Base-by-base conservation (phyloP, 2,329 filamentous ascomycete genomes). In the Gyromitra esculenta region DNA sequence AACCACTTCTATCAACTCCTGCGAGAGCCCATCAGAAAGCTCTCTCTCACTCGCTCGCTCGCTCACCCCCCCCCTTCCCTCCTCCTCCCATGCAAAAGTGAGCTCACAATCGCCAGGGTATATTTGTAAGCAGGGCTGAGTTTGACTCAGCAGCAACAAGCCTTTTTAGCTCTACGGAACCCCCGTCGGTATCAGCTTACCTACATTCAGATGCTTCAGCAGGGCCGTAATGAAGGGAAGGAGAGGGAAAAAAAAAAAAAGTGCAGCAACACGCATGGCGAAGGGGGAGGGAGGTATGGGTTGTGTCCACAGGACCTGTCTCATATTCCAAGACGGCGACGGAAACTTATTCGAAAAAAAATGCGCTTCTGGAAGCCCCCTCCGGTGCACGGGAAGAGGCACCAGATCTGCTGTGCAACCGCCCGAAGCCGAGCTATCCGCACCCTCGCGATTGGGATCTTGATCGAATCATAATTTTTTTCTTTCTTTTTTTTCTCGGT, bases 131-230 rank as follows among this genome's bases (percentile, higher is more conserved):
- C 72, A 75, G 72, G 72, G 72, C 72, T 75, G 72, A 75, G 65
- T 59, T 75, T 75, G 72, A 75, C 72, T 75, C 72, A 75, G 72
- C 72, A 65, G 66, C 54, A 75, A 71, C 57, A 75, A 75, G 66
- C 65, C 72, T 70, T 75, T 69, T 59, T 75, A 18, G 72, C 41
- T 65, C 43, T 75, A 11, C 39, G 39, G 41, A 59, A 70, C 48
- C 57, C 25, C 63, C 65, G 65, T 68, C 60, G 31, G 57, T 48
- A 75, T 75, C 50, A 71, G 50, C 72, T 75, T 70, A 75, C 72
- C 65, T 70, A 65, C 48, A 69, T 71, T 35, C 35, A 56, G 50
- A 54, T 63, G 37, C 67, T 31, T 31, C 63, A 41, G 65, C 41
- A 43, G 9, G 9, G 5, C 6, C 7, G 18, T 45, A 39, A n/a